phyloP scores from a whole-genome alignment of 768 basidiomycete species.

The Cantharellus anzutake region DNA sequence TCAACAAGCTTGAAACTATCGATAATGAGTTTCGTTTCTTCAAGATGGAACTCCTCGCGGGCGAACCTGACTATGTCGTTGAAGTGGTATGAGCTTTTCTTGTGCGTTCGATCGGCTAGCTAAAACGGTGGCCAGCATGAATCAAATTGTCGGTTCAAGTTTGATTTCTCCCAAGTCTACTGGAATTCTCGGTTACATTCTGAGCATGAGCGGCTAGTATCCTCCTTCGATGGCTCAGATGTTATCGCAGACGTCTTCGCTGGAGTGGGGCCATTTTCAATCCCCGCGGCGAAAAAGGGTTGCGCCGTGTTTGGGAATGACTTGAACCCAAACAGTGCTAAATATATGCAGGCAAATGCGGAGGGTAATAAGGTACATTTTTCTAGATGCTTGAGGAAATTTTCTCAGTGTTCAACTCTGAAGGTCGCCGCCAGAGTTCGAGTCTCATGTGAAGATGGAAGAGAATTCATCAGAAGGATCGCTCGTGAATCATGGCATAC shows the following conservation, averaged over 20 bases:
- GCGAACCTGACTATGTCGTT: slow-evolving; percentile 71
- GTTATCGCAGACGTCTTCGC: slow-evolving; percentile 90
- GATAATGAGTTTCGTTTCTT: slow-evolving; percentile 81
- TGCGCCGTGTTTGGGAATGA: slow-evolving; percentile 86
- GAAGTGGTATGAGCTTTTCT: slow-evolving; percentile 43
- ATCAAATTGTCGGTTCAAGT: slow-evolving; percentile 68
- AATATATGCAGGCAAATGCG: slow-evolving; percentile 58
- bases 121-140: slow-evolving; percentile 37
- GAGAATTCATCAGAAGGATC: slow-evolving; percentile 55
- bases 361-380: slow-evolving; percentile 50
- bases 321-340: slow-evolving; percentile 73
- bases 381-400: background rate
- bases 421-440: slow-evolving; percentile 57
- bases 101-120: background rate
- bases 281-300: slow-evolving; percentile 85
- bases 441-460: slow-evolving; percentile 67
- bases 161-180: slow-evolving; percentile 91
- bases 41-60: slow-evolving; percentile 91
- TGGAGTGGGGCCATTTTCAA: slow-evolving; percentile 89
- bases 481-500: slow-evolving; percentile 33
- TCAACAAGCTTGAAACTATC: slow-evolving; percentile 84
- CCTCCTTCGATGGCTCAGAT: slow-evolving; percentile 41
- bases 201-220: slow-evolving; percentile 77
- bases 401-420: background rate
- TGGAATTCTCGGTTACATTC: slow-evolving; percentile 93